Evolutionary conservation across 208 protist genomes (phyloP), one percentile per base, ranked within the genome.

Genomic region (Leishmania amazonensis): DNA sequence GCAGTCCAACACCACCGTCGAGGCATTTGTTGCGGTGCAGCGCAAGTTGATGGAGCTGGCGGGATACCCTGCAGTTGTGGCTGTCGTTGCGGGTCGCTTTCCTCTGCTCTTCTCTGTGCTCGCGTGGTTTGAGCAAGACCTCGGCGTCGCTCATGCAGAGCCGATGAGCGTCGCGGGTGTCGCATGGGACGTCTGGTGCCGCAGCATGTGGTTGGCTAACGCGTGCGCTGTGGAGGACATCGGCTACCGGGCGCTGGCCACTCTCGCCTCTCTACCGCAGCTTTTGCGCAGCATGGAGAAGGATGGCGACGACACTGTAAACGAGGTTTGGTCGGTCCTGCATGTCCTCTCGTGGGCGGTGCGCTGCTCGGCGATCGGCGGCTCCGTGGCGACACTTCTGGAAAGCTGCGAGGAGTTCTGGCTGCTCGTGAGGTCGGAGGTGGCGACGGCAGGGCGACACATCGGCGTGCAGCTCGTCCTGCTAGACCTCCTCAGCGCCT

Each of bases 131-230:
- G 42, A 74, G 49, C 28, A 28, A 49, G 72, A 67, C 8, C 78
- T 83, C 47, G 74, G 47, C 21, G 67, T 47, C 3, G 31, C 21
- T 3, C 31, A 49, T 0, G 67, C 42, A 38, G 45, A 38, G 40
- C 35, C 74, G 75, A 47, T 73, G 53, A 35, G 64, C 40, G 83
- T 86, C 24, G 47, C 83, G 3, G 78, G 78, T 0, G 65, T 83
- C 24, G 49, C 71, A 35, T 83, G 75, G 78, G 83, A 80, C 21
- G 57, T 86, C 31, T 83, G 83, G 83, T 86, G 83, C 78, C 83
- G 83, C 47, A 83, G 79, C 83, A 80, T 65, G 65, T 86, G 83
- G 83, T 47, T 86, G 60, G 54, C 78, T 11, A 86, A 86, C 78
- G 80, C 75, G 9, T 86, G 83, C 53, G 78, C 83, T 17, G 78